Evolutionary conservation across 2,329 filamentous ascomycete species (phyloP), one percentile per base, ranked within the genome.

Genomic region (Dendryphion nanum): DNA sequence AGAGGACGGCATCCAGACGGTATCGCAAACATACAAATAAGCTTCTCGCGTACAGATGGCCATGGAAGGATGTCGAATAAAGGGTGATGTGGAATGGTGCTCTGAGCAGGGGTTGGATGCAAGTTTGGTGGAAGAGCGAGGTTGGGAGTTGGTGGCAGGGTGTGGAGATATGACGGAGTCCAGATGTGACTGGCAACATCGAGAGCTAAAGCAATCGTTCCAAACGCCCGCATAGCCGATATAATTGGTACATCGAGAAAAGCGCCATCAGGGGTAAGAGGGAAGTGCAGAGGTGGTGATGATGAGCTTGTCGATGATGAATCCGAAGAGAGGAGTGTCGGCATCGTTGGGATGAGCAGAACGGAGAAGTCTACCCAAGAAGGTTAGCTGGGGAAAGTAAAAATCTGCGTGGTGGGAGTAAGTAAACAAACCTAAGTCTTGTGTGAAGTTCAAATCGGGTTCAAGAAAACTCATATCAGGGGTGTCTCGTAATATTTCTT

Each of bases 61-160:
- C 78, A 82, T 1, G 78, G 78, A 1, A 82, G 57, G 18, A 81
- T 59, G 51, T 82, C 78, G 8, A 82, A 55, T 10, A 79, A 41
- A 2, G 79, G 77, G 47, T 81, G 78, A 44, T 82, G 78, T 1
- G 75, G 72, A 12, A 78, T 60, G 2, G 66, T 47, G 6, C 69
- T 50, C 50, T 81, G 78, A 0, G 70, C 65, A 7, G 61, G 37
- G 0, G 76, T 80, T 10, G 78, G 78, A 20, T 66, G 72, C 62
- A 77, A 74, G 24, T 73, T 67, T 21, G 35, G 26, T 4, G 53
- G 12, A 39, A 57, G 32, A 10, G 44, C 39, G 13, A 31, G 29
- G 13, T 40, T 19, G 6, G 42, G 42, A 0, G 16, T 41, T 8
- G 40, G 33, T 3, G 51, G 30, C 23, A 59, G 41, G 4, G 45